phyloP scores from a whole-genome alignment of 345 rosid genomes.

The Linum usitatissimum region DNA sequence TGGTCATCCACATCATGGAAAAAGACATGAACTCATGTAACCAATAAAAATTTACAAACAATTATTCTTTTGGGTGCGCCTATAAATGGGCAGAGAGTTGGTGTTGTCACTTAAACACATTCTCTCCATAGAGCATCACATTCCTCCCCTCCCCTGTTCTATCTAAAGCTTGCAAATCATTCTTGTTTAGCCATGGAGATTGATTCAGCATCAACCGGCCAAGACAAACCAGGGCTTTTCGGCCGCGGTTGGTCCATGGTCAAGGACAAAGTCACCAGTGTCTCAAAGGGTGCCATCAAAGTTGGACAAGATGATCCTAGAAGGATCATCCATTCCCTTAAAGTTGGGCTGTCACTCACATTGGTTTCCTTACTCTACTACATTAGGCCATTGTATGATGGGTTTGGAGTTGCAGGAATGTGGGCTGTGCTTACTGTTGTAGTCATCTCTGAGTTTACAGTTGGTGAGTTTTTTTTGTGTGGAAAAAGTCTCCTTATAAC shows the following conservation, averaged over 20 bases:
- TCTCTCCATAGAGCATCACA: background rate
- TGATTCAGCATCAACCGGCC: constrained; percentile 14
- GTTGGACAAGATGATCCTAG: constrained; percentile 34
- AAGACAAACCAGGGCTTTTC: constrained; percentile 20
- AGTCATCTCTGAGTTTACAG: constrained; percentile 21
- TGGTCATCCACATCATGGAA: background rate
- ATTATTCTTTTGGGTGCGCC: background rate
- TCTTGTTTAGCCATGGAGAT: constrained; percentile 27
- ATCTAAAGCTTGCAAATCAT: background rate
- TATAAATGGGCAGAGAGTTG: background rate
- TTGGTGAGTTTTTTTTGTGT: constrained; percentile 13
- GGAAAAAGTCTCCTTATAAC: too few relatives aligned
- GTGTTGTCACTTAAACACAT: background rate
- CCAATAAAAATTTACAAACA: background rate
- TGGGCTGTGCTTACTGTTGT: constrained; percentile 26
- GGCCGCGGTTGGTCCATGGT: constrained; percentile 18
- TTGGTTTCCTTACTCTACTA: constrained; percentile 15
- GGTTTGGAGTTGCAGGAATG: constrained; percentile 23
- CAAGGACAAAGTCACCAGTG: constrained; percentile 18
- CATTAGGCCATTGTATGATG: constrained; percentile 18
- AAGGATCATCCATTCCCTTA: constrained; percentile 18
- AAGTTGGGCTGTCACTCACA: constrained; percentile 24
- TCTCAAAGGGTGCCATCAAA: constrained; percentile 26
- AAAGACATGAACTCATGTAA: background rate
- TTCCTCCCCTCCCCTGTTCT: background rate